phyloP scores from a whole-genome alignment of 768 basidiomycete genomes.

The Mycena galopus region DNA sequence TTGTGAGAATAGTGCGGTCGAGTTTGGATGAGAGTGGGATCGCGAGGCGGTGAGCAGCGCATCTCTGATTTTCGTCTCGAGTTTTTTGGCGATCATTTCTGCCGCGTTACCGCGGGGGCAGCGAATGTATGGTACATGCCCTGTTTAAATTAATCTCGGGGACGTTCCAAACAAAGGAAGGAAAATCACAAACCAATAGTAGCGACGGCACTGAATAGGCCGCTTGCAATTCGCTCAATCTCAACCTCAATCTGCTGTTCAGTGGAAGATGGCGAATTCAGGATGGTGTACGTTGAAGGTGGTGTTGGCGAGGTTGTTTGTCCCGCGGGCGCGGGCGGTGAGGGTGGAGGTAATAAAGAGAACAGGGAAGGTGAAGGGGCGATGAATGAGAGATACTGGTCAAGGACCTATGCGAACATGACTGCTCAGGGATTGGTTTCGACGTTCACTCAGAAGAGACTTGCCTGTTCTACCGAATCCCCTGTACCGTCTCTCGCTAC shows the following conservation, averaged over 20 bases:
- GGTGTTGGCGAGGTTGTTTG: slow-evolving; percentile 53
- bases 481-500: slow-evolving; percentile 89
- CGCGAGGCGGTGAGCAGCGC: slow-evolving; percentile 80
- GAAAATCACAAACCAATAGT: slow-evolving; percentile 76
- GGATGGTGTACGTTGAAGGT: slow-evolving; percentile 81
- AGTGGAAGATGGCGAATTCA: slow-evolving; percentile 91
- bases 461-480: slow-evolving; percentile 84
- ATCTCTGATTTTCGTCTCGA: slow-evolving; percentile 93
- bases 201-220: slow-evolving; percentile 91
- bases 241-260: slow-evolving; percentile 95
- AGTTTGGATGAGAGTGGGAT: slow-evolving; percentile 57
- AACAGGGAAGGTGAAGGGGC: slow-evolving; percentile 93
- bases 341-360: slow-evolving; percentile 80
- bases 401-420: slow-evolving; percentile 73
- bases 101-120: slow-evolving; percentile 97
- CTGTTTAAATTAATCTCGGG: slow-evolving; percentile 51
- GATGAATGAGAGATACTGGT: slow-evolving; percentile 98
- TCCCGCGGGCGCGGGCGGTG: slow-evolving; percentile 51
- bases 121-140: slow-evolving; percentile 94
- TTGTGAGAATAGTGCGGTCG: slow-evolving; percentile 79
- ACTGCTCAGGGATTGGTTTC: slow-evolving; percentile 14
- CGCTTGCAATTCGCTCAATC: slow-evolving; percentile 91
- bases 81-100: slow-evolving; percentile 98
- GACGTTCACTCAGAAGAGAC: slow-evolving; percentile 27
- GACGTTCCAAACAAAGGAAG: neutral